phyloP scores from a whole-genome alignment of 108 stramenopile species.

The Schizochytrium sp. region DNA sequence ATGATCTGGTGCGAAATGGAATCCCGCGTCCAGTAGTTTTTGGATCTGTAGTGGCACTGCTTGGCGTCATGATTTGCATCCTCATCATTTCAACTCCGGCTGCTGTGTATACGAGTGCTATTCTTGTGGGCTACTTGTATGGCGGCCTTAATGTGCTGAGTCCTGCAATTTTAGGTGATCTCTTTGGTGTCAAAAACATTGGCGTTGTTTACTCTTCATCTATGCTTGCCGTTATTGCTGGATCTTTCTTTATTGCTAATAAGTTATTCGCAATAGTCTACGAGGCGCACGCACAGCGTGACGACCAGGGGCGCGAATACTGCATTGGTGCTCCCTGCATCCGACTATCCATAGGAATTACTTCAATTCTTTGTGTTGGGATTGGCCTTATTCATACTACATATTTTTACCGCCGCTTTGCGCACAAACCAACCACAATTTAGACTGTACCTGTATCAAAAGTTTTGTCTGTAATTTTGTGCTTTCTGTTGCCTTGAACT shows the following conservation, averaged over 20 bases:
- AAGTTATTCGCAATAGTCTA: conserved; percentile 34
- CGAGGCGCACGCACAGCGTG: conserved; percentile 7
- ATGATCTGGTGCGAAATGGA: conserved; percentile 12
- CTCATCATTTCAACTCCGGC: background rate
- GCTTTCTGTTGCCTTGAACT: no score
- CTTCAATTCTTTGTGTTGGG: background rate
- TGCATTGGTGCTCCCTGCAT: conserved; percentile 49
- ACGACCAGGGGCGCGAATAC: background rate
- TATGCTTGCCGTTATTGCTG: conserved; percentile 31
- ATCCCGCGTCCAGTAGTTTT: background rate
- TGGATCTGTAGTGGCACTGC: background rate
- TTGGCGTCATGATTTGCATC: background rate
- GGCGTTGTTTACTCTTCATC: conserved; percentile 44
- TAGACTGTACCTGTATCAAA: no score
- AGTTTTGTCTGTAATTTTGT: no score
- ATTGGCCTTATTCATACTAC: background rate
- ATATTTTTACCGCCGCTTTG: conserved; percentile 15
- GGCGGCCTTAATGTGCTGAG: conserved; percentile 40
- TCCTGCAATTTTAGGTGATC: conserved; percentile 28
- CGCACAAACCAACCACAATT: background rate
- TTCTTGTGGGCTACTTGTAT: background rate
- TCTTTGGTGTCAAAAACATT: conserved; percentile 40
- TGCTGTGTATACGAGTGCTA: background rate
- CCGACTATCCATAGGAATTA: background rate
- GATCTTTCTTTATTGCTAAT: conserved; percentile 40